Percentiles rank a stretch among this genome's conserved stretches.
phyloP scores from a whole-genome alignment of 352 stramenopile species.

The Phytopythium boreale region DNA sequence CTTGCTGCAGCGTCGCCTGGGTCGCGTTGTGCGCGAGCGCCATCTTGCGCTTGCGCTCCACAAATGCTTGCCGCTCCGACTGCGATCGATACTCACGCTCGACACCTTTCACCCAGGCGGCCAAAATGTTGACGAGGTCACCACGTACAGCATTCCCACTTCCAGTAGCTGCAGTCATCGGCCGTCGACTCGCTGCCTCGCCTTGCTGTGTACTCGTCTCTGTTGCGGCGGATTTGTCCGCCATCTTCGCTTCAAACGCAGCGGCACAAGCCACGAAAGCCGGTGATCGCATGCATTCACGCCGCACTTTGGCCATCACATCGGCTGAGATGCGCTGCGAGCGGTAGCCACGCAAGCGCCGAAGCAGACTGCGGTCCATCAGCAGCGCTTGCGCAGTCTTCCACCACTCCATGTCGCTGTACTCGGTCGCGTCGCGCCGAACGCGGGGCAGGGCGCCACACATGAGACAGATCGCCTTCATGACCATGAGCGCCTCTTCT shows the following conservation, averaged over 20 bases:
- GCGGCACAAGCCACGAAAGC: conserved; percentile 34
- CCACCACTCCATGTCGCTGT: conserved; percentile 79
- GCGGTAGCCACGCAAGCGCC: conserved; percentile 49
- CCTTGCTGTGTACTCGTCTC: neutral
- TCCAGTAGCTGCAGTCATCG: neutral
- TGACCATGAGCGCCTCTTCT: conserved; percentile 47
- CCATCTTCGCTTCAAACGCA: conserved; percentile 21
- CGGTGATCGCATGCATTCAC: conserved; percentile 56
- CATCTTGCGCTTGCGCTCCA: conserved; percentile 50
- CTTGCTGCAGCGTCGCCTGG: conserved; percentile 32
- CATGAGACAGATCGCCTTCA: conserved; percentile 76
- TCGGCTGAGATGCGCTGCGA: conserved; percentile 51
- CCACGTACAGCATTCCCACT: conserved; percentile 26
- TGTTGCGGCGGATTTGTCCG: neutral
- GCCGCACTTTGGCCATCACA: conserved; percentile 74
- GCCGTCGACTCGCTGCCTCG: neutral
- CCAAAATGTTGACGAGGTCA: conserved; percentile 49
- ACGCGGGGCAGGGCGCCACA: conserved; percentile 54
- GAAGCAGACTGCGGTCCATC: conserved; percentile 72
- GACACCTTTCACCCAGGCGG: conserved; percentile 70
- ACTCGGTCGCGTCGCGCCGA: conserved; percentile 52
- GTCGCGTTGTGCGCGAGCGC: conserved; percentile 30
- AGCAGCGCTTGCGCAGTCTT: conserved; percentile 73
- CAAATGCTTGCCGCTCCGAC: conserved; percentile 46
- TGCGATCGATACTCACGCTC: conserved; percentile 75